Percentiles rank a stretch among this genome's conserved stretches.
These are phyloP conservation scores for Haematococcus lacustris DNA, from an alignment of 139 green algal species.

Conservation along the genomic window DNA sequence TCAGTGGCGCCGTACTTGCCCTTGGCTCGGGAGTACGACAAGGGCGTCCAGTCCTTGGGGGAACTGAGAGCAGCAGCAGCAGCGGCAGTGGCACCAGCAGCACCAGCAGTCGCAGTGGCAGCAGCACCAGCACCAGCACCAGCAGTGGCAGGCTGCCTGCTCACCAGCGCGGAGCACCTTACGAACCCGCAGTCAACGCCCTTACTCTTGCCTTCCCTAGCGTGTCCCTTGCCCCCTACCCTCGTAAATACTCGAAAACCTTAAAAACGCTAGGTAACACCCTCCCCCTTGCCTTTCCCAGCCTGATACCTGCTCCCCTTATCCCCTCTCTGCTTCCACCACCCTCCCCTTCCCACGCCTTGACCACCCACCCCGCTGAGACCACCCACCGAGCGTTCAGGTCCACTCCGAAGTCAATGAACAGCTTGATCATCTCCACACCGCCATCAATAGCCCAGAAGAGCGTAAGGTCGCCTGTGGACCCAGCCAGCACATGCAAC, in stretches of 20 bases:
- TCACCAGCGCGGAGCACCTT: too few species aligned
- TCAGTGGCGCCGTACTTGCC: conserved; percentile 93
- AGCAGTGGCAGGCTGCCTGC: neutral
- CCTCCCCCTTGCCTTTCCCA: neutral
- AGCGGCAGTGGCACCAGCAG: neutral
- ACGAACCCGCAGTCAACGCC: too few species aligned
- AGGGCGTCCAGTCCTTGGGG: conserved; percentile 69
- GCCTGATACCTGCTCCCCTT: too few species aligned
- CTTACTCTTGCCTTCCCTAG: too few species aligned
- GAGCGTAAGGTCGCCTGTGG: conserved; percentile 67
- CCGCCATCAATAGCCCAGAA: conserved; percentile 95
- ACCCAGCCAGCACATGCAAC: neutral
- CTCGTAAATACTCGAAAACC: too few species aligned
- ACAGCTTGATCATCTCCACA: conserved; percentile 79
- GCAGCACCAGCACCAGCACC: neutral
- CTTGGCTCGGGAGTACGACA: conserved; percentile 81
- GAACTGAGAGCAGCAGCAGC: conserved; percentile 1
- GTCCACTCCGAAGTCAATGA: conserved; percentile 70
- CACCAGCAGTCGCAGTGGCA: neutral
- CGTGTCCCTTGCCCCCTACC: too few species aligned
- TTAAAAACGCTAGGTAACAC: neutral
- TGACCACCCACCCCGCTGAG: too few species aligned
- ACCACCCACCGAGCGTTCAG: conserved; percentile 49
- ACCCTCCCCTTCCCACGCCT: too few species aligned
- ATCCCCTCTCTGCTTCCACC: too few species aligned